Conservation (phyloP, 2,329 filamentous ascomycete species). For the Coniochaeta hoffmannii region DNA sequence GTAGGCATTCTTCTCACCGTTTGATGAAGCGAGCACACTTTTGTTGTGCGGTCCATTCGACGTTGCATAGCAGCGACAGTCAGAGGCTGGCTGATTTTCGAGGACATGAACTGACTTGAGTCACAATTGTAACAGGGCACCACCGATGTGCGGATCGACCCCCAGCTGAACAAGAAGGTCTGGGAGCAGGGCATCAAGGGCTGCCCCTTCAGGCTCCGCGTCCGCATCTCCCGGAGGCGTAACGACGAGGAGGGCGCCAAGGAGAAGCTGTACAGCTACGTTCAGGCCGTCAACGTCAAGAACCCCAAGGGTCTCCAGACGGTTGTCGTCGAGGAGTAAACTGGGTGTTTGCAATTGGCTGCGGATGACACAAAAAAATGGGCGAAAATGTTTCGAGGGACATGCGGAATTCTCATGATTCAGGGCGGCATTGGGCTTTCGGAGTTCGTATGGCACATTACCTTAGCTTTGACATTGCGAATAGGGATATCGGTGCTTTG, state of each 20-base stretch:
- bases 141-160: conserved; percentile 93
- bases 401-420: conserved; percentile 22
- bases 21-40: not conserved
- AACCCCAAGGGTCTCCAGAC: conserved; percentile 97
- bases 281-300: conserved; percentile 99
- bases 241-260: conserved; percentile 99
- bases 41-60: conserved; percentile 1
- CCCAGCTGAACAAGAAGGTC: conserved; percentile 99
- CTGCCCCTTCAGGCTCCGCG: conserved; percentile 91
- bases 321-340: conserved; percentile 72
- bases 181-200: conserved; percentile 99
- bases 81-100: conserved; percentile 1
- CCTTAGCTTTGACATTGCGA: conserved; percentile 33
- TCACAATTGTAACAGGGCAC: conserved; percentile 63
- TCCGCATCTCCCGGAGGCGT: conserved; percentile 98
- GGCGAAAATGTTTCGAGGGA: conserved; percentile 16
- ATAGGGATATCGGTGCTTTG: conserved; percentile 24
- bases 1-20: conserved; percentile 46
- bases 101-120: conserved; percentile 9
- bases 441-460: conserved; percentile 33
- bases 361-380: conserved; percentile 14
- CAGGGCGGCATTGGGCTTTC: conserved; percentile 35
- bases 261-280: conserved; percentile 99
- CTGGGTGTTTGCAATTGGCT: not conserved
- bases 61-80: conserved; percentile 1